A percentile compares a stretch with the other conserved stretches of the same genome.
phyloP scores from a whole-genome alignment of 2,329 filamentous ascomycete species.

The Colletotrichum liaoningense region DNA sequence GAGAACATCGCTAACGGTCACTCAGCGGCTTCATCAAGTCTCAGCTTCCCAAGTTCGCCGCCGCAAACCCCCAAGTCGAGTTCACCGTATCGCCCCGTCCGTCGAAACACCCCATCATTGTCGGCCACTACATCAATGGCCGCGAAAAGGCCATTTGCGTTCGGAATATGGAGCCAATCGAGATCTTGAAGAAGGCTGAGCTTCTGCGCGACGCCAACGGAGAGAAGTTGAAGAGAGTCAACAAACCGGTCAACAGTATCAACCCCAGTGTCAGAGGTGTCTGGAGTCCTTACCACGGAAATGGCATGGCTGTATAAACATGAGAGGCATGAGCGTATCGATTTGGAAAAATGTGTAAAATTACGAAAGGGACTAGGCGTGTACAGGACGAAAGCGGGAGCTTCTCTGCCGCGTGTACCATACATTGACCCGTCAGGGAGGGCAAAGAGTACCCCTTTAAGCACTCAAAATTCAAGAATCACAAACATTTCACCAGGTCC shows the following conservation, averaged over 20 bases:
- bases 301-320: conserved; percentile 63
- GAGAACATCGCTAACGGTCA: conserved; percentile 40
- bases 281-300: conserved; percentile 78
- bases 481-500: not conserved
- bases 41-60: conserved; percentile 81
- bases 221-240: conserved; percentile 74
- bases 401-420: conserved; percentile 28
- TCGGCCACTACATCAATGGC: conserved; percentile 94
- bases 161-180: conserved; percentile 82
- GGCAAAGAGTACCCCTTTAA: conserved; percentile 16
- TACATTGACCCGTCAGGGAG: conserved; percentile 18
- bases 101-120: conserved; percentile 88
- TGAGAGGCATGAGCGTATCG: not conserved
- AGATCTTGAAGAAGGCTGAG: conserved; percentile 84
- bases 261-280: conserved; percentile 76
- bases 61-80: conserved; percentile 87
- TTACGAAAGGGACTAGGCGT: conserved; percentile 13
- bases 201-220: conserved; percentile 80
- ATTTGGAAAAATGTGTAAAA: conserved; percentile 24
- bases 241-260: conserved; percentile 73
- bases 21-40: conserved; percentile 83
- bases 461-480: conserved; percentile 5
- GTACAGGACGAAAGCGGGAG: conserved; percentile 12
- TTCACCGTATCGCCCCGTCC: conserved; percentile 91
- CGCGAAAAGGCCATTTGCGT: conserved; percentile 88